Base-by-base conservation (phyloP, 768 basidiomycete species). In the Leccinum imitatum region DNA sequence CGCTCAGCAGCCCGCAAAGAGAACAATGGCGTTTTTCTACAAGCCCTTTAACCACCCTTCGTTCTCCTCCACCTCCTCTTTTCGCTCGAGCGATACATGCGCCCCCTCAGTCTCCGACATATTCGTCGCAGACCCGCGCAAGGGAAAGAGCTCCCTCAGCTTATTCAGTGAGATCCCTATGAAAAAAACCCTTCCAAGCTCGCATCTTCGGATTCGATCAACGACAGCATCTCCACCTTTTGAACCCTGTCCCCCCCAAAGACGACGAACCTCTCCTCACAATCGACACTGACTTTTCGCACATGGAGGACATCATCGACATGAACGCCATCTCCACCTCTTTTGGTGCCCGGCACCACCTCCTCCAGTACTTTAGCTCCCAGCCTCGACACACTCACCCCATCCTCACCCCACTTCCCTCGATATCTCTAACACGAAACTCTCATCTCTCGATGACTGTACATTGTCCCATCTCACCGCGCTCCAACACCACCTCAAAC, bases 251-350 rank as follows among this genome's bases (percentile, higher is more conserved):
- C 27, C 27, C 48, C 14, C 23, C 23, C 23, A 50, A 50, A 15
- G 48, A 50, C 48, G 23, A 76, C 69, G 54, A 71, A 63, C 66
- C 55, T 51, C 23, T 63, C 15, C 58, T 64, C 62, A 59, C 14
- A 54, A 69, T 61, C 55, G 65, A 62, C 65, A 76, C 61, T 66
- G 73, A 59, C 69, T 73, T 55, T 48, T 82, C 87, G 10, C 75
- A 83, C 54, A 93, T 97, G 83, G 87, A 90, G 41, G 95, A 89
- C 6, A 93, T 97, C 68, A 77, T 96, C 62, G 79, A 93, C 67
- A 17, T 56, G 60, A 15, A 52, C 66, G 21, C 60, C 61, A 7
- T 47, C 9, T 46, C 69, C 0, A 39, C 51, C 27, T 55, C 63
- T 10, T 33, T 58, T 52, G 31, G 56, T 56, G 27, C 27, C 27